These are phyloP conservation scores for Tulasnella sp. DNA, from an alignment of 768 basidiomycete species.

Conservation along the genomic window DNA sequence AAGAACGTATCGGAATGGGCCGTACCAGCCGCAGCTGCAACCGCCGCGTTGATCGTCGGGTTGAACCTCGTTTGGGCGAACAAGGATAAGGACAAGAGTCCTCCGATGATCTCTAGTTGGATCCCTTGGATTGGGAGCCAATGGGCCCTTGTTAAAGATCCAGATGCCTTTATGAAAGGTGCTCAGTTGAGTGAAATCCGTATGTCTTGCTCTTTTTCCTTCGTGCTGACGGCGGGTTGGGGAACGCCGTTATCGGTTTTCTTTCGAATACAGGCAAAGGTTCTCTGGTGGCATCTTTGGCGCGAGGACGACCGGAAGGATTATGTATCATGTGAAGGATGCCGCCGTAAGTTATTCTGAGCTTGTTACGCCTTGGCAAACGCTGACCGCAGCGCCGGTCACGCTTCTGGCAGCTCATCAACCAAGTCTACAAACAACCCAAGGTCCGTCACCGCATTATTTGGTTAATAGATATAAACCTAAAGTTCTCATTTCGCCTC, in stretches of 20 bases:
- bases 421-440: slow-evolving; percentile 25
- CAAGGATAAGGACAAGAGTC: slow-evolving; percentile 1
- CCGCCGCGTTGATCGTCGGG: neutral
- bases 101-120: slow-evolving; percentile 21
- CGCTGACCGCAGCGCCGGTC: neutral
- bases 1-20: slow-evolving; percentile 16
- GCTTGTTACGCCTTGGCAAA: neutral
- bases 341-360: neutral
- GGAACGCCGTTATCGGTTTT: neutral
- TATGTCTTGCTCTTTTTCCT: neutral
- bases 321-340: slow-evolving; percentile 7
- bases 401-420: slow-evolving; percentile 8
- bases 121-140: slow-evolving; percentile 19
- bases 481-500: neutral
- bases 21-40: slow-evolving; percentile 12
- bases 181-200: slow-evolving; percentile 18
- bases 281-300: slow-evolving; percentile 16
- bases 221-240: neutral
- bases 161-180: slow-evolving; percentile 10
- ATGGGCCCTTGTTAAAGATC: slow-evolving; percentile 10
- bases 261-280: neutral
- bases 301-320: slow-evolving; percentile 3
- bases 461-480: neutral
- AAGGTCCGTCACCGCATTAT: slow-evolving; percentile 3
- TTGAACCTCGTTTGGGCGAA: neutral